Conservation (phyloP, 768 basidiomycete species). For the Roridomyces roridus region DNA sequence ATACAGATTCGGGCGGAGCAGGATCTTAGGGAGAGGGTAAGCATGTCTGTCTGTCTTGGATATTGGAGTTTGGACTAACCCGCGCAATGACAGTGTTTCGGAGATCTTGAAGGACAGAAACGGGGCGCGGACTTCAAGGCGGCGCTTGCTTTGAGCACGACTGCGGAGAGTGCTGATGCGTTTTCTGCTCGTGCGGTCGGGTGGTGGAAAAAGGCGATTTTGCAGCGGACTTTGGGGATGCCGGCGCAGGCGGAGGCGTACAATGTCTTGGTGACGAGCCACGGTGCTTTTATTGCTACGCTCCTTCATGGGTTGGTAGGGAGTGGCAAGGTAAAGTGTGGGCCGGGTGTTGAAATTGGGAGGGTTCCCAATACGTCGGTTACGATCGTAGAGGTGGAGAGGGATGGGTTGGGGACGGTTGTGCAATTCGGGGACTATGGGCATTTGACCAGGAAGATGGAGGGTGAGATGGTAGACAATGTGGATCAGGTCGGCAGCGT, state of each 20-base stretch:
- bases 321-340: slow-evolving; percentile 43
- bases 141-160: slow-evolving; percentile 33
- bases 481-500: slow-evolving; percentile 48
- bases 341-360: slow-evolving; percentile 39
- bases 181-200: slow-evolving; percentile 55
- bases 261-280: slow-evolving; percentile 66
- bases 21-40: slow-evolving; percentile 71
- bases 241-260: slow-evolving; percentile 33
- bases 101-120: slow-evolving; percentile 60
- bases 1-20: slow-evolving; percentile 48
- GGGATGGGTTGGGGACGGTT: slow-evolving; percentile 44
- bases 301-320: slow-evolving; percentile 57
- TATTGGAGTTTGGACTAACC: too few species aligned
- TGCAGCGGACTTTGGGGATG: slow-evolving; percentile 31
- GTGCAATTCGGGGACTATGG: slow-evolving; percentile 59
- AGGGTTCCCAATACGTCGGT: slow-evolving; percentile 61
- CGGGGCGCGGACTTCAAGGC: slow-evolving; percentile 16
- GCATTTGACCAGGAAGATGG: slow-evolving; percentile 50
- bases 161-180: slow-evolving; percentile 43
- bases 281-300: slow-evolving; percentile 67
- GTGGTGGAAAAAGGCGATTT: slow-evolving; percentile 68
- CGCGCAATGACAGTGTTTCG: slow-evolving; percentile 61
- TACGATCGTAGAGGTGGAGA: slow-evolving; percentile 61
- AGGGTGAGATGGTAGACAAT: slow-evolving; percentile 47
- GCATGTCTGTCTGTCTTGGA: slow-evolving; percentile 15